Conservation (phyloP, 371 early-diverging fungal species). For the Saksenaea vasiformis region DNA sequence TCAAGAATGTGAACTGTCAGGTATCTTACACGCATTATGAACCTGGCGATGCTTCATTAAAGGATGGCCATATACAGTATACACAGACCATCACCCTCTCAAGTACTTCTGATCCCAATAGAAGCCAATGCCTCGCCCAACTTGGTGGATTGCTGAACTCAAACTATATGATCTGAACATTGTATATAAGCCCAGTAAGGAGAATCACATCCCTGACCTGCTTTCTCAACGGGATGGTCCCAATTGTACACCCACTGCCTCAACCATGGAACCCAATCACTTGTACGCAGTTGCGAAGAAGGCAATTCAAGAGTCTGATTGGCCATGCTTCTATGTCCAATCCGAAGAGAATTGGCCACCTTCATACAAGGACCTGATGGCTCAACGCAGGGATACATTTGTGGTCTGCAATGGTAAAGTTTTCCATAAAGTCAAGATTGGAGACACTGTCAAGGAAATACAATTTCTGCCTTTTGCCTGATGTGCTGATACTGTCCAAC, state of each 20-base stretch:
- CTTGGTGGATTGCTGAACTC: background rate
- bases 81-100: no score
- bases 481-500: no score
- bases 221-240: slow-evolving; percentile 13
- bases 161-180: slow-evolving; percentile 2
- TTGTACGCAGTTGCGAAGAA: background rate
- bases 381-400: background rate
- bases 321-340: slow-evolving; percentile 12
- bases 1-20: no score
- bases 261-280: background rate
- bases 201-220: no score
- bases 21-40: no score
- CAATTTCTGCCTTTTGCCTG: no score
- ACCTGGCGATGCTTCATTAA: no score
- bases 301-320: background rate
- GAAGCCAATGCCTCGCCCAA: no score
- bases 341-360: background rate
- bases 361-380: background rate
- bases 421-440: background rate
- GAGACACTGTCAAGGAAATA: no score
- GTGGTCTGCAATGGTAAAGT: slow-evolving; percentile 1
- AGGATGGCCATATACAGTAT: no score
- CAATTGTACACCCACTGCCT: background rate
- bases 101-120: no score
- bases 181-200: no score